Conservation (phyloP, 2,329 filamentous ascomycete genomes). For the Diaporthe australafricana region DNA sequence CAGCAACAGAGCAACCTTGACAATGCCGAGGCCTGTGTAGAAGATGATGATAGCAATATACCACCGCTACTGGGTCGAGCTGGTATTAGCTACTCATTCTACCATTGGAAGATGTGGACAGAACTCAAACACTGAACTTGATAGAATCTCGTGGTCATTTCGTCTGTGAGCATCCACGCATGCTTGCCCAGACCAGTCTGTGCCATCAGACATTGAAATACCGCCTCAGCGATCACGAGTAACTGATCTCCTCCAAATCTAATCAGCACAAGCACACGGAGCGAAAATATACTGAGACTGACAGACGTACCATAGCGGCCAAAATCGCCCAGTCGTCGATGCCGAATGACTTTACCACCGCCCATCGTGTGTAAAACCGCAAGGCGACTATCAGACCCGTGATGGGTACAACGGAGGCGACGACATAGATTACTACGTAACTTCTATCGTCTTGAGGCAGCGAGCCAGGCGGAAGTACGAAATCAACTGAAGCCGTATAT, state of each 20-base stretch:
- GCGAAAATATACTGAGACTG: not conserved
- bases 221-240: not conserved
- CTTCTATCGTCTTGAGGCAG: not conserved
- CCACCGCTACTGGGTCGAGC: not conserved
- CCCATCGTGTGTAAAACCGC: not conserved
- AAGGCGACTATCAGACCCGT: not conserved
- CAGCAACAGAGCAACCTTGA: constrained; percentile 3
- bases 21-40: constrained; percentile 2
- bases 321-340: constrained; percentile 4
- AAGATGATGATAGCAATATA: constrained; percentile 15
- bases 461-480: not conserved
- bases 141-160: not conserved
- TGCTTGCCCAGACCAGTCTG: constrained; percentile 13
- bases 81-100: not conserved
- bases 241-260: not conserved
- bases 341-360: constrained; percentile 5
- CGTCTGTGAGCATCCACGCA: not conserved
- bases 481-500: not conserved
- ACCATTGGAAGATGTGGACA: not conserved
- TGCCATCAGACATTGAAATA: constrained; percentile 2
- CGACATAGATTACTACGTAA: not conserved
- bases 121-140: not conserved
- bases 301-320: not conserved
- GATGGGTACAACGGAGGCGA: not conserved
- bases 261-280: not conserved